Percentiles rank a stretch among this genome's conserved stretches.
Conservation (phyloP, 495 filamentous ascomycete species). For the Xylaria cubensis region DNA sequence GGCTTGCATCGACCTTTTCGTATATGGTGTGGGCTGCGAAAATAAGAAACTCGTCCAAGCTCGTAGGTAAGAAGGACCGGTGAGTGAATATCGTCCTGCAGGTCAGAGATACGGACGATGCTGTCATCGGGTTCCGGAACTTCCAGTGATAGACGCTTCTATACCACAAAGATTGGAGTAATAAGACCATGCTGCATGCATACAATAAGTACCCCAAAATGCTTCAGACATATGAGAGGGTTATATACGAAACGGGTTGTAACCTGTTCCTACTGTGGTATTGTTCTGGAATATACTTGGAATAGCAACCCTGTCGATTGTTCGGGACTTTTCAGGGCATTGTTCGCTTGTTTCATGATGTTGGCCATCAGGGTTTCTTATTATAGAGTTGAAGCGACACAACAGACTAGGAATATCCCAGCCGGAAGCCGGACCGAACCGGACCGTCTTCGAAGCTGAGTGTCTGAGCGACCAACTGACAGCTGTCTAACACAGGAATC, state of each 20-base stretch:
- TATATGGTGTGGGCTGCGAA: not conserved
- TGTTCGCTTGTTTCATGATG: slow-evolving; percentile 5
- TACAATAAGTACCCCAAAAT: not conserved
- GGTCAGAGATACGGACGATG: not conserved
- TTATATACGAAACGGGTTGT: slow-evolving; percentile 10
- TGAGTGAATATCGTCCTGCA: not conserved
- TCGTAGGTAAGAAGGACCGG: not conserved
- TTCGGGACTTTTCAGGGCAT: not conserved
- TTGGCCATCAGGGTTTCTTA: not conserved
- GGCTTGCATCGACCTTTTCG: not conserved
- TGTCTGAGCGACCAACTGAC: slow-evolving; percentile 2
- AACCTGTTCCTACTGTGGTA: slow-evolving; percentile 3
- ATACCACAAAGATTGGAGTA: not conserved
- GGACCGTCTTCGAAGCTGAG: not conserved
- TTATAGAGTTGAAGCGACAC: not conserved
- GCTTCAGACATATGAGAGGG: slow-evolving; percentile 2
- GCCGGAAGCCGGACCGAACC: slow-evolving; percentile 10
- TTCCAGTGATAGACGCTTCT: not conserved
- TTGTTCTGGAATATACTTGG: slow-evolving; percentile 8
- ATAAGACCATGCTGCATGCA: slow-evolving; percentile 1
- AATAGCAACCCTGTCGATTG: not conserved
- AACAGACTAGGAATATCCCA: not conserved
- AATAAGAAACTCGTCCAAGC: not conserved
- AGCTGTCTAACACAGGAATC: slow-evolving; percentile 21
- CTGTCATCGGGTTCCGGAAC: not conserved